Percentiles rank a stretch among this genome's conserved stretches.
phyloP scores from a whole-genome alignment of 2,329 filamentous ascomycete species.

The Verticillium dahliae region DNA sequence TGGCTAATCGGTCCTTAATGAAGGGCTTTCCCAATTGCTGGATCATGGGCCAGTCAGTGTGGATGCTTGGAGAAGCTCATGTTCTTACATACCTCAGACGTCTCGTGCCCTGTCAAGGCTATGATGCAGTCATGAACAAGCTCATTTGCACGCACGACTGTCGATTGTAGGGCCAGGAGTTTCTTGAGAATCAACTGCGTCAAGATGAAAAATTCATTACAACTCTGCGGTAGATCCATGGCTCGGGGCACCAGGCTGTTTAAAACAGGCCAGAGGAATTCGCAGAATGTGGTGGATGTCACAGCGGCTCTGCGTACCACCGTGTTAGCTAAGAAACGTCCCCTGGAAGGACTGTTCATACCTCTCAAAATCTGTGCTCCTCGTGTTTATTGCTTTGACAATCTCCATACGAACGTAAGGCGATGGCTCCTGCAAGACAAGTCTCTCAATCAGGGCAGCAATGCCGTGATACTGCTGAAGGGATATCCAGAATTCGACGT shows the following conservation, averaged over 20 bases:
- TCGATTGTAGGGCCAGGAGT: conserved; percentile 13
- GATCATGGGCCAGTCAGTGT: conserved; percentile 9
- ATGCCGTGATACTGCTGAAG: conserved; percentile 22
- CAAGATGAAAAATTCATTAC: conserved; percentile 39
- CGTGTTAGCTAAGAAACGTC: conserved; percentile 2
- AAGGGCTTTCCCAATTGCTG: conserved; percentile 21
- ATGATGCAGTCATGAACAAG: conserved; percentile 20
- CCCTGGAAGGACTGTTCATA: conserved; percentile 9
- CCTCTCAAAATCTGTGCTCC: conserved; percentile 9
- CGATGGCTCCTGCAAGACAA: conserved; percentile 30
- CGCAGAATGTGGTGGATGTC: conserved; percentile 29
- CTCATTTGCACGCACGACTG: conserved; percentile 13
- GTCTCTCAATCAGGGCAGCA: conserved; percentile 20
- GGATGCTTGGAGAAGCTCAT: neutral
- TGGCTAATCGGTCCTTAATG: conserved; percentile 21
- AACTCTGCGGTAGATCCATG: conserved; percentile 22
- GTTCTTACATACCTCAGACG: conserved; percentile 27
- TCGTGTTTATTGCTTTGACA: conserved; percentile 24
- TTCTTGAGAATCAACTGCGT: conserved; percentile 31
- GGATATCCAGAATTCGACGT: conserved; percentile 28
- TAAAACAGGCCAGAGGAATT: conserved; percentile 41
- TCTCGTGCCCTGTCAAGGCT: conserved; percentile 30
- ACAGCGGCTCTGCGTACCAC: conserved; percentile 16
- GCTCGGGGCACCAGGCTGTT: conserved; percentile 29
- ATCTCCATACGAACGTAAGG: conserved; percentile 27